Base-by-base conservation (phyloP, 352 stramenopile species). In the Phytopythium aichiense region DNA sequence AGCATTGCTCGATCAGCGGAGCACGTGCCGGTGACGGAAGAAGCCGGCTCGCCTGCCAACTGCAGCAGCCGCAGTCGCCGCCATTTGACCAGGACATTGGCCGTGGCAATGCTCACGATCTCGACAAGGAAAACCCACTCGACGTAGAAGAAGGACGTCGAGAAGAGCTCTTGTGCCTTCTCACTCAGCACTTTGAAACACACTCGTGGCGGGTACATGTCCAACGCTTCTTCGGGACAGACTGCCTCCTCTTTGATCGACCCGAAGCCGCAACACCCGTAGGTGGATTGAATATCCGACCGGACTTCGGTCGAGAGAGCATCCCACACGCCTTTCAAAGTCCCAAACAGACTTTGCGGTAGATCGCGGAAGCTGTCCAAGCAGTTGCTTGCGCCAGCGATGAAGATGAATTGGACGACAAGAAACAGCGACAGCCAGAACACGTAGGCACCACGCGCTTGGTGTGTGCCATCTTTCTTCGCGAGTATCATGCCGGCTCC, bases 11-110 rank as follows among this genome's bases (percentile, higher is more conserved):
- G 58, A 40, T 72, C 69, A 18, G 64, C 50, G 42, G 51, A 70
- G 12, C 61, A 54, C 31, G 51, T 64, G 0, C 63, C 31, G 1
- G 8, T 48, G 1, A 35, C 49, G 7, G 65, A 66, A 5, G 66
- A 67, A 9, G 54, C 62, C 8, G 65, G 61, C 22, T 66, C 61
- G 1, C 64, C 62, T 0, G 70, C 75, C 49, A 84, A 63, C 30
- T 84, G 71, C 9, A 74, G 35, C 20, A 83, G 42, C 12, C 76
- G 76, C 48, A 88, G 58, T 4, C 56, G 52, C 2, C 78, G 67
- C 79, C 79, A 88, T 15, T 74, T 69, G 42, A 88, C 64, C n/a
- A 88, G 68, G 13, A 81, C 60, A 22, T 84, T 86, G 8, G 73
- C 72, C 6, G 83, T 28, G 12, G 56, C 64, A 15, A 88, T 61